Evolutionary conservation across 1,284 basidiomycete genomes (phyloP), one percentile per base, ranked within the genome.

Genomic region (Sanguinoderma infundibulare): DNA sequence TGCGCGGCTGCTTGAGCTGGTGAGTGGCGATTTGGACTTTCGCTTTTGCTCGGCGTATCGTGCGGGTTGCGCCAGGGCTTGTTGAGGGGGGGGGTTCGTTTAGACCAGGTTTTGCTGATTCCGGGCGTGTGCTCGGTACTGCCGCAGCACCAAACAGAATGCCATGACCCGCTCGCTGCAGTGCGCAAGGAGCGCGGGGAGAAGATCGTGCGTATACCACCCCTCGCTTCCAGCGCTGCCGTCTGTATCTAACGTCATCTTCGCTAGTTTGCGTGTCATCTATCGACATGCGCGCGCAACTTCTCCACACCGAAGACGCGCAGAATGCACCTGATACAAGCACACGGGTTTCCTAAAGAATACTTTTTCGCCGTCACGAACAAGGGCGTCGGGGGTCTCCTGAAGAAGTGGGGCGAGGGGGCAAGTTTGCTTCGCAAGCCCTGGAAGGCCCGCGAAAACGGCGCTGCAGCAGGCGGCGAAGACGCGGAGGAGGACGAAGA

Each of bases 291-390:
- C 72, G 66, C 76, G 2, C 82, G 84, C 42, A 69, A 78, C n/a
- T 96, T 95, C 72, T 71, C 76, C 6, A 89, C 85, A 0, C 95
- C 95, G 1, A 95, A 94, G 75, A 79, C 83, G 15, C 84, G 95
- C 10, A 80, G 95, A 15, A 78, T 92, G 50, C 95, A 96, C 77
- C 82, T 96, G 49, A 92, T 96, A 55, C 82, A 89, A 69, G 85
- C 82, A 20, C 95, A 97, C 70, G 83, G 81, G 44, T 97, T 91
- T 70, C 95, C 95, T 1, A 89, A 90, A 72, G 84, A 94, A 68
- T 96, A 89, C 75, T 96, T 93, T 75, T 96, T 96, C 73, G 85
- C 88, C 24, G 89, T 96, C 46, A 94, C 92, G 9, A 94, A 95
- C 74, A 94, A 92, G 73, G 94, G 94, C 24, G 86, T 96, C 8